These are phyloP conservation scores for Moringa oleifera DNA, from an alignment of 345 rosid species.

Conservation along the genomic window DNA sequence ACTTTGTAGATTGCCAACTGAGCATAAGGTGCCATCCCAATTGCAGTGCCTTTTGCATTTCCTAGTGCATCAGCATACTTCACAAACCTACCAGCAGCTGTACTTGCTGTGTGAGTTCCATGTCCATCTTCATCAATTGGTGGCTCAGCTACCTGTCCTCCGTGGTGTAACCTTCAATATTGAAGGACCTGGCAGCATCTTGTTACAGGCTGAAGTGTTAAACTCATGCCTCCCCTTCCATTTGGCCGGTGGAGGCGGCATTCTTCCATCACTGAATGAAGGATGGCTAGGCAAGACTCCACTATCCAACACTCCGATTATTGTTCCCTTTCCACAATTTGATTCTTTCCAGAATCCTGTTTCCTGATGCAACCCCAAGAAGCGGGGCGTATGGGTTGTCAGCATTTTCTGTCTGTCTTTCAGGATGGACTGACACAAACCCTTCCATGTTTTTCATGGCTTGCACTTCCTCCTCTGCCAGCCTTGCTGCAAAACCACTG, in stretches of 20 bases:
- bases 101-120: conserved; percentile 50
- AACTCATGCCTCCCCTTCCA: conserved; percentile 54
- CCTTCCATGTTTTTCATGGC: conserved; percentile 21
- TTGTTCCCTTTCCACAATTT: no score
- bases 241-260: conserved; percentile 38
- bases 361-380: no score
- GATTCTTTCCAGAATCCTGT: no score
- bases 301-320: conserved; percentile 41
- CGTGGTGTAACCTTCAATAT: no score
- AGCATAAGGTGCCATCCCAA: conserved; percentile 51
- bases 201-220: conserved; percentile 34
- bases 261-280: conserved; percentile 35
- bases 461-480: conserved; percentile 26
- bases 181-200: conserved; percentile 26
- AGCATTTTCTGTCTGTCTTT: conserved; percentile 28
- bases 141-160: no score
- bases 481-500: conserved; percentile 29
- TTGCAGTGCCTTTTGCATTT: conserved; percentile 45
- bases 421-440: conserved; percentile 29
- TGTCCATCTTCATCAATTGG: conserved; percentile 33
- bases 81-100: conserved; percentile 15
- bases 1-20: conserved; percentile 55
- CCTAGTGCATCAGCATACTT: conserved; percentile 27
- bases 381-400: conserved; percentile 41
- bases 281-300: conserved; percentile 42